phyloP scores from a whole-genome alignment of 2,329 filamentous ascomycete species.

The Arachnomyces sp. region DNA sequence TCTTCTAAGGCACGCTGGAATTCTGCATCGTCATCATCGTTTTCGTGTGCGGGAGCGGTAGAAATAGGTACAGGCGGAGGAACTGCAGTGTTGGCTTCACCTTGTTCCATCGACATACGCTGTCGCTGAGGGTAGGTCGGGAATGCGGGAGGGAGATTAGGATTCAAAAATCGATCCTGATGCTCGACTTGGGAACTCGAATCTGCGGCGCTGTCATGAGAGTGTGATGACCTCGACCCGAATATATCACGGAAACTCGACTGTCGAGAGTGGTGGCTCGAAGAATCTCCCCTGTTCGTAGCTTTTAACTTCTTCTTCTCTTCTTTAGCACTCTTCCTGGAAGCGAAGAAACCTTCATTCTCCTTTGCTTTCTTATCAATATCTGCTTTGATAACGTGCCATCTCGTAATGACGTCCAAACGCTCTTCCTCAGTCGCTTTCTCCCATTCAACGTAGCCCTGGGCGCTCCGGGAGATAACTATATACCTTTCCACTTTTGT shows the following conservation, averaged over 20 bases:
- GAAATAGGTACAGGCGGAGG: constrained; percentile 1
- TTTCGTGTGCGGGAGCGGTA: too few relatives aligned
- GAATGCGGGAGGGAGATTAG: too few relatives aligned
- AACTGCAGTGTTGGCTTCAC: not conserved
- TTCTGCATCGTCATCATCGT: constrained; percentile 23
- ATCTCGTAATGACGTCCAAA: constrained; percentile 55
- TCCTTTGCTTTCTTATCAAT: constrained; percentile 47
- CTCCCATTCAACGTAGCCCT: constrained; percentile 61
- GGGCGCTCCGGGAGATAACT: constrained; percentile 63
- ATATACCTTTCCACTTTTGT: constrained; percentile 71
- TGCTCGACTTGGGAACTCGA: not conserved
- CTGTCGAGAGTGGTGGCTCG: constrained; percentile 18
- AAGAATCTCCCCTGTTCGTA: constrained; percentile 59
- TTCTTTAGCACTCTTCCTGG: too few relatives aligned
- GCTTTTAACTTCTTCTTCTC: constrained; percentile 59
- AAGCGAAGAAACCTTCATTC: too few relatives aligned
- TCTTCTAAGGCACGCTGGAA: constrained; percentile 22
- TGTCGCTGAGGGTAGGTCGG: not conserved
- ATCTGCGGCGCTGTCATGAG: not conserved
- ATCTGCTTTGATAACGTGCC: constrained; percentile 54
- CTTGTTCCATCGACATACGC: too few relatives aligned
- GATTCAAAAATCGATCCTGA: not conserved
- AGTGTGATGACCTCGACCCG: constrained; percentile 1
- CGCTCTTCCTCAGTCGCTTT: constrained; percentile 50
- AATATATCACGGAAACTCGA: not conserved